Base-by-base conservation (phyloP, 2,329 filamentous ascomycete species). In the Microdochium nivale region DNA sequence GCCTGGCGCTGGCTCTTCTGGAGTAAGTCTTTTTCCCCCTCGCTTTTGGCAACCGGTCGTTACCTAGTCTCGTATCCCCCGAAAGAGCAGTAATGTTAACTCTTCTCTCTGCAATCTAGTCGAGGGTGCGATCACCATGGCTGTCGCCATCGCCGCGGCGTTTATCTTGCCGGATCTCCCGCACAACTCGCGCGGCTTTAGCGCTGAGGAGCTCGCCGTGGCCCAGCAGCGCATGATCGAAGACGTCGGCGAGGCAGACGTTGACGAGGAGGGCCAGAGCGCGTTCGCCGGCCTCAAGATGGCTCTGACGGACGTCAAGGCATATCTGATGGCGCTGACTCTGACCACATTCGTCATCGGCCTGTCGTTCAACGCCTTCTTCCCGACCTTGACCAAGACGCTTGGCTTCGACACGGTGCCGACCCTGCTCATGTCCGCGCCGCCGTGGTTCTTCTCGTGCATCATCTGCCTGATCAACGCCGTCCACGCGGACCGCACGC, bases 1-100 rank as follows among this genome's bases (percentile, higher is more conserved):
- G 79, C 79, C 1, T 84, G 80, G 81, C 69, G 77, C 23, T 84
- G 80, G 80, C 69, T 83, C 0, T 83, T 82, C 65, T 78, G 70
- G 70, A 78, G 53, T 44, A 43, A 54, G 51, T 44, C 8, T 44
- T 24, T 23, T 44, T 24, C 23, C 3, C 16, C 7, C 4, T 23
- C 16, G 14, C 16, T 19, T 16, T 40, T 47, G 25, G 16, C 43
- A n/a, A n/a, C 48, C 47, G 11, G 19, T 35, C 51, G 19, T 51
- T 37, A 35, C 13, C 27, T 23, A n/a, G 10, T 10, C 5, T 25
- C 19, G 16, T 7, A 46, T n/a, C n/a, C n/a, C n/a, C n/a, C n/a
- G n/a, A 14, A 9, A n/a, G 14, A 33, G 44, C 23, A 52, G 24
- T 23, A n/a, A 3, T 19, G 14, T n/a, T 27, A 25, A 19, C 21